These are phyloP conservation scores for Turnera subulata DNA, from an alignment of 345 rosid genomes.

Conservation along the genomic window DNA sequence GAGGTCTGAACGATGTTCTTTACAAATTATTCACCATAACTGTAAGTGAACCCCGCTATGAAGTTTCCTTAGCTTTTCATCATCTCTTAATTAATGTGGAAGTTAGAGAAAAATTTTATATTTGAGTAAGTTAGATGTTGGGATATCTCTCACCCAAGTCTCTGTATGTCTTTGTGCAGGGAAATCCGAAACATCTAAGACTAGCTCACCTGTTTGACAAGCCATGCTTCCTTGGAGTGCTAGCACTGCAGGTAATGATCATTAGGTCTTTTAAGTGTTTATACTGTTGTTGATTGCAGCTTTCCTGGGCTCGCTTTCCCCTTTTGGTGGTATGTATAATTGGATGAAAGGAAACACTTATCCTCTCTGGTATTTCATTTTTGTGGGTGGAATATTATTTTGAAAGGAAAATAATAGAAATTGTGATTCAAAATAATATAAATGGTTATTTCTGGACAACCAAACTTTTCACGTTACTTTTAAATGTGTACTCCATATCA, in stretches of 20 bases:
- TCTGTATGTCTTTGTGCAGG: slow-evolving; percentile 41
- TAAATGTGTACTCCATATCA: too few relatives aligned
- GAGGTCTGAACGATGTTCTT: slow-evolving; percentile 97
- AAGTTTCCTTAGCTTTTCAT: neutral
- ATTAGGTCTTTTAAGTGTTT: neutral
- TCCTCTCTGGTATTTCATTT: too few relatives aligned
- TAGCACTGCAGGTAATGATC: slow-evolving; percentile 62
- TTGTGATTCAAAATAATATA: too few relatives aligned
- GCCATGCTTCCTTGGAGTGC: slow-evolving; percentile 93
- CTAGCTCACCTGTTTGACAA: slow-evolving; percentile 95
- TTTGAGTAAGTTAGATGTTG: neutral
- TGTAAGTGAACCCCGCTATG: slow-evolving; percentile 28
- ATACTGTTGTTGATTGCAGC: neutral
- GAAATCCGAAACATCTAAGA: slow-evolving; percentile 71
- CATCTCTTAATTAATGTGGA: too few relatives aligned
- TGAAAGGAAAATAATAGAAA: too few relatives aligned
- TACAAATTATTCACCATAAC: slow-evolving; percentile 64
- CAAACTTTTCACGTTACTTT: too few relatives aligned
- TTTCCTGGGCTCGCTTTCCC: neutral
- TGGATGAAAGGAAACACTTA: neutral
- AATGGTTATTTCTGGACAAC: too few relatives aligned
- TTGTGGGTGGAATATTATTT: too few relatives aligned
- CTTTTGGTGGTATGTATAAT: neutral
- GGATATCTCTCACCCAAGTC: slow-evolving; percentile 11
- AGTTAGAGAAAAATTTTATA: too few relatives aligned